phyloP scores from a whole-genome alignment of 116 monocot species.

The Iris pallida region DNA sequence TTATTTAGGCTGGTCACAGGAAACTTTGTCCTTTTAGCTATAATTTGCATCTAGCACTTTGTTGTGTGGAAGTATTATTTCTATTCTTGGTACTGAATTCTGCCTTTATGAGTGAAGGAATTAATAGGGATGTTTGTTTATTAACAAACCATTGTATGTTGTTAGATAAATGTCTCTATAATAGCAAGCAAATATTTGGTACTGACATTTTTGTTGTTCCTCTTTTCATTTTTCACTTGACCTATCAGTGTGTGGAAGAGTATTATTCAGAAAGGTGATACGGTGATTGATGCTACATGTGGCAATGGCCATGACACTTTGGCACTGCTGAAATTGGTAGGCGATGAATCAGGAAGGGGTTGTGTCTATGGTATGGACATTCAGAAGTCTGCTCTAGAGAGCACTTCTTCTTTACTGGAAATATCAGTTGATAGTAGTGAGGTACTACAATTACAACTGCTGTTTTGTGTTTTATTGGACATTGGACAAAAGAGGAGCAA shows the following conservation, averaged over 20 bases:
- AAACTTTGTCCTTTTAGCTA: too few relatives aligned
- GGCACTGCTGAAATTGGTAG: constrained; percentile 75
- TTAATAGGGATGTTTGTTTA: too few relatives aligned
- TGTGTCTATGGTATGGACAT: constrained; percentile 91
- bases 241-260: constrained; percentile 64
- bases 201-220: neutral
- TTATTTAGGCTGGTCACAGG: too few relatives aligned
- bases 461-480: too few relatives aligned
- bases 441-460: constrained; percentile 20
- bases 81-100: too few relatives aligned
- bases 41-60: too few relatives aligned
- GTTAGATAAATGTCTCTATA: too few relatives aligned
- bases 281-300: constrained; percentile 88
- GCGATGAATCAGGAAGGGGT: constrained; percentile 54
- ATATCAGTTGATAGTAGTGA: constrained; percentile 28
- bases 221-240: neutral
- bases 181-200: too few relatives aligned
- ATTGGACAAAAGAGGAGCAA: too few relatives aligned
- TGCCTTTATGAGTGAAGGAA: too few relatives aligned
- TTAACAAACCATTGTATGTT: too few relatives aligned
- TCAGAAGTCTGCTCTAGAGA: constrained; percentile 65
- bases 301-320: constrained; percentile 96
- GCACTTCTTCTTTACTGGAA: constrained; percentile 53
- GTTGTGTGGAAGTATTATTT: too few relatives aligned
- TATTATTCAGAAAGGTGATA: constrained; percentile 64